These are phyloP conservation scores for Chrysopogon serrulatus DNA, from an alignment of 176 grass and related monocot genomes.

Conservation along the genomic window DNA sequence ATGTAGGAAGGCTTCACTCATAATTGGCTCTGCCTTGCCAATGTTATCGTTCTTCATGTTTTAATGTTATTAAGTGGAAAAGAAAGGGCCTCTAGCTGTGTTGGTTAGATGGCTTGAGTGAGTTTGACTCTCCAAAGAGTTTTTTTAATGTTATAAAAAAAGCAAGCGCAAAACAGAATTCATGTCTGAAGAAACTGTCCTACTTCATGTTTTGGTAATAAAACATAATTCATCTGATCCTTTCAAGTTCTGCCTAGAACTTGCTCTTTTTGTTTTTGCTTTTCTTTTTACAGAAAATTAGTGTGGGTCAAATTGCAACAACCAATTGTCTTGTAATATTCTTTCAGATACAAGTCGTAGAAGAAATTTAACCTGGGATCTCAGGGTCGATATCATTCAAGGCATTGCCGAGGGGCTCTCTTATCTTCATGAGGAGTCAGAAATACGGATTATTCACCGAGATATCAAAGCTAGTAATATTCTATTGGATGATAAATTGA, in stretches of 20 bases:
- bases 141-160: not conserved
- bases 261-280: not conserved
- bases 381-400: conserved; percentile 66
- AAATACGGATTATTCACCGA: conserved; percentile 76
- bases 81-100: too few species aligned
- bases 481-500: conserved; percentile 79
- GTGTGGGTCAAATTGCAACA: not conserved
- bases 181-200: not conserved
- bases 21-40: not conserved
- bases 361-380: conserved; percentile 57
- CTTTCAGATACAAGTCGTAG: conserved; percentile 51
- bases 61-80: too few species aligned
- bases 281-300: not conserved
- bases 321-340: conserved; percentile 6
- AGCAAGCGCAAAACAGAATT: not conserved
- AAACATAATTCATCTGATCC: not conserved
- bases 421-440: conserved; percentile 80
- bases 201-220: not conserved
- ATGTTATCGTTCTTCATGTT: not conserved
- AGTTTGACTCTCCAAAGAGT: too few species aligned
- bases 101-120: too few species aligned
- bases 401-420: conserved; percentile 81
- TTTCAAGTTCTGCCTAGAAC: not conserved
- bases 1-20: not conserved
- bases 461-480: conserved; percentile 97